These are phyloP conservation scores for Cryptococcus sp. DNA, from an alignment of 1,284 basidiomycete species.

Conservation along the genomic window DNA sequence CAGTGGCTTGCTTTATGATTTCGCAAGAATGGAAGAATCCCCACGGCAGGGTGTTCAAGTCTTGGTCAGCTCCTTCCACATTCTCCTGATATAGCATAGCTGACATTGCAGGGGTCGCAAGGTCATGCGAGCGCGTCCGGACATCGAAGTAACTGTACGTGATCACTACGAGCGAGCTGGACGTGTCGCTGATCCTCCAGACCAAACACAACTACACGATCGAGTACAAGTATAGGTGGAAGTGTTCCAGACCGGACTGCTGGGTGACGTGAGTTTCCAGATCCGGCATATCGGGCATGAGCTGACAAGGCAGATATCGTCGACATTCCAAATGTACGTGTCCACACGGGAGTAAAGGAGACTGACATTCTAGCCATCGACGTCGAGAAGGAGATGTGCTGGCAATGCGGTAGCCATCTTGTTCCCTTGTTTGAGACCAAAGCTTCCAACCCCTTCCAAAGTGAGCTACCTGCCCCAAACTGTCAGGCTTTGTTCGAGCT, in stretches of 20 bases:
- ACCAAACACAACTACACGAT: slow-evolving; percentile 44
- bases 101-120: slow-evolving; percentile 32
- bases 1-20: slow-evolving; percentile 42
- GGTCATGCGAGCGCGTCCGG: slow-evolving; percentile 37
- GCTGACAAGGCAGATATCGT: slow-evolving; percentile 19
- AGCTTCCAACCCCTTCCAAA: slow-evolving; percentile 30
- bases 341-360: no score
- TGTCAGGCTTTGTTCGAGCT: no score
- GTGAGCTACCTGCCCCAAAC: slow-evolving; percentile 16
- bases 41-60: slow-evolving; percentile 42
- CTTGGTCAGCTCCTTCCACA: slow-evolving; percentile 25
- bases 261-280: slow-evolving; percentile 29
- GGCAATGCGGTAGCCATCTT: slow-evolving; percentile 31
- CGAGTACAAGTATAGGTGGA: slow-evolving; percentile 44
- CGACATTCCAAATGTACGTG: slow-evolving; percentile 40
- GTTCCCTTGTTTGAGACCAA: slow-evolving; percentile 35
- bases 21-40: slow-evolving; percentile 40
- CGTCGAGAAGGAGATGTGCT: slow-evolving; percentile 31
- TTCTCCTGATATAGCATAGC: not conserved
- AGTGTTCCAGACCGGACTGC: slow-evolving; percentile 31
- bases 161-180: not conserved
- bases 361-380: slow-evolving; percentile 31
- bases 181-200: slow-evolving; percentile 9
- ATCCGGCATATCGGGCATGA: not conserved
- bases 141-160: slow-evolving; percentile 42